A percentile compares a stretch with the other conserved stretches of the same genome.
phyloP scores from a whole-genome alignment of 352 stramenopile genomes.

The Plasmopara muralis region DNA sequence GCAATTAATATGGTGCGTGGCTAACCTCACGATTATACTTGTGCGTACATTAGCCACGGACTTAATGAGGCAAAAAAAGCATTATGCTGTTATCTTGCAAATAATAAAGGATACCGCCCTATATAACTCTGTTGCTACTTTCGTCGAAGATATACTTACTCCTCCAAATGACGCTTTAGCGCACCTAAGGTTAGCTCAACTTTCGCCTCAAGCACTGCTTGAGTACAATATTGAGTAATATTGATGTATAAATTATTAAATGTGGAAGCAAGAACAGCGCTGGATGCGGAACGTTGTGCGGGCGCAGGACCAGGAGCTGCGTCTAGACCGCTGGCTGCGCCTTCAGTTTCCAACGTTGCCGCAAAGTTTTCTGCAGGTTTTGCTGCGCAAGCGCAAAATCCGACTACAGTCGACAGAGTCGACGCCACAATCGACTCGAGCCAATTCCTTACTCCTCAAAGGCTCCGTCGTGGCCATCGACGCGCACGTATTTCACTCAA shows the following conservation, averaged over 20 bases:
- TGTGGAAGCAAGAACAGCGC: slow-evolving; percentile 36
- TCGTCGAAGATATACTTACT: too few species aligned
- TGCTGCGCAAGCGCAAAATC: slow-evolving; percentile 67
- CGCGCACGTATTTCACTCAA: slow-evolving; percentile 33
- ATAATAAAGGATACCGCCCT: too few species aligned
- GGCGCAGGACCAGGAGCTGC: slow-evolving; percentile 46
- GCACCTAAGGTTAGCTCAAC: too few species aligned
- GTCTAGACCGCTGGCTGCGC: slow-evolving; percentile 59
- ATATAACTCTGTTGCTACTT: too few species aligned
- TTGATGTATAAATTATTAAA: not conserved
- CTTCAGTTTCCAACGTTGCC: slow-evolving; percentile 42
- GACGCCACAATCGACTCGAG: slow-evolving; percentile 10
- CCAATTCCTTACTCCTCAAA: slow-evolving; percentile 31
- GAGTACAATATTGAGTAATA: too few species aligned
- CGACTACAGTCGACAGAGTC: slow-evolving; percentile 18
- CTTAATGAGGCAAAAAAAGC: too few species aligned
- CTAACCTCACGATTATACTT: too few species aligned
- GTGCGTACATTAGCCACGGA: too few species aligned
- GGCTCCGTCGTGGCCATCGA: slow-evolving; percentile 50
- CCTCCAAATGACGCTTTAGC: too few species aligned
- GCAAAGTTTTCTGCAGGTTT: slow-evolving; percentile 55
- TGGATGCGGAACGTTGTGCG: slow-evolving; percentile 48
- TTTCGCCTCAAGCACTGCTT: too few species aligned
- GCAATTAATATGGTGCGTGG: too few species aligned
- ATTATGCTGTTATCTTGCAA: too few species aligned